Base-by-base conservation (phyloP, 163 green algal genomes). In the Chlorella variabilis region DNA sequence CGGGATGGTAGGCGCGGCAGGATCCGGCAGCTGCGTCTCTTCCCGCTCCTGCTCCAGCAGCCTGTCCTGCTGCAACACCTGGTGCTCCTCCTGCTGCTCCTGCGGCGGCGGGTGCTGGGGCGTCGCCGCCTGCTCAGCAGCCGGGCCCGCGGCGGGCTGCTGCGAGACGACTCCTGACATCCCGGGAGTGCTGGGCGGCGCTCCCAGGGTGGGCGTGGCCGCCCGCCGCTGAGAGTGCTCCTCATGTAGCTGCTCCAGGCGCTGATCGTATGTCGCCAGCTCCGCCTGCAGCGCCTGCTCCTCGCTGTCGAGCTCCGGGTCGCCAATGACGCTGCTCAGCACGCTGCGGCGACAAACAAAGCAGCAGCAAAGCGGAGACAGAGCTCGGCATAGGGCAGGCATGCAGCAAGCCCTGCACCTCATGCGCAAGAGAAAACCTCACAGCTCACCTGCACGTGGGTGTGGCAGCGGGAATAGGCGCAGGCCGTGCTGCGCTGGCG, bases 211-310 rank as follows among this genome's bases (percentile, higher is more conserved):
- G 6, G 49, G 33, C 25, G 29, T 66, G 23, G 75, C 66, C 5
- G 75, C 11, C 11, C 8, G 31, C 31, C 41, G 61, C 34, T 66
- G 65, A 39, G 51, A 23, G 61, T 67, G 56, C 15, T 70, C 54
- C 56, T 17, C n/a, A 6, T 58, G 61, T 59, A 83, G 81, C 45
- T 29, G 27, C 62, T 78, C 34, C 27, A 86, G 62, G 25, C 39
- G 38, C 41, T 76, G 56, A 73, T 86, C 81, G 18, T 66, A 54
- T 2, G 51, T 33, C 2, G 58, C 81, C 38, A 86, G 61, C 71
- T 86, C 70, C 13, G 51, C 68, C 71, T 86, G 81, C 71, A 86
- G 33, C 29, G 34, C n/a, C 41, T 56, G 56, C 48, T 81, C 75
- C 15, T 45, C 58, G 8, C 33, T 29, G 20, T 81, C 75, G n/a